Evolutionary conservation across 208 protist species (phyloP), one percentile per base, ranked within the genome.

Genomic region (Kentomonas sorsogonicus): DNA sequence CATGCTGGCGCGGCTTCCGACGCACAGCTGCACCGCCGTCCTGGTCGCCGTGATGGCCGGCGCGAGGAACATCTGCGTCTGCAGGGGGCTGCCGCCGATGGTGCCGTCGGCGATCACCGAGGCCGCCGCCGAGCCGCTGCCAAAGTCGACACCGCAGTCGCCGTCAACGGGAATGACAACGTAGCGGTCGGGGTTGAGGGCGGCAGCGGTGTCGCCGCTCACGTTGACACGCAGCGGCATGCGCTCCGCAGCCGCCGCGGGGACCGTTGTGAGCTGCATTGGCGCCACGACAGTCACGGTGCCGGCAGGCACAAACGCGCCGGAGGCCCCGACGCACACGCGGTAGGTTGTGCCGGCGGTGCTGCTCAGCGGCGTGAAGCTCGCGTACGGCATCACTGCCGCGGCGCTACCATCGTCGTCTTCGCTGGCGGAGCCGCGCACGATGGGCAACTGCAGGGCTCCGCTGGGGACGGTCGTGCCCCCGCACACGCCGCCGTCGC

Each of bases 161-260:
- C 54, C 56, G 16, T 3, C 29, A 15, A 6, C 52, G 26, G 63
- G 52, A 13, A 72, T 43, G 26, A 74, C 53, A 48, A 77, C 60
- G 47, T 53, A 73, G 18, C 54, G 60, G 40, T 51, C 67, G n/a
- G 64, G 54, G 16, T 51, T 20, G 6, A 83, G 9, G 0, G 25
- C 34, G 7, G 34, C 1, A 50, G 77, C 55, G 30, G 65, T 56
- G 5, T 48, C 13, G 34, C 69, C 39, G 23, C 43, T 45, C 38
- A 89, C 65, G 11, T 47, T 70, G 44, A 89, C 36, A 3, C 11
- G 45, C 1, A 65, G 44, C 0, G 82, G 72, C 10, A 85, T 53
- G 13, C 61, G 63, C 36, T 53, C 55, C 31, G 59, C 43, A 1
- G 62, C 59, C 31, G 60, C 18, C 3, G 64, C 43, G 1, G 73